Evolutionary conservation across 2,329 filamentous ascomycete genomes (phyloP), one percentile per base, ranked within the genome.

Genomic region (Fusarium sp.): DNA sequence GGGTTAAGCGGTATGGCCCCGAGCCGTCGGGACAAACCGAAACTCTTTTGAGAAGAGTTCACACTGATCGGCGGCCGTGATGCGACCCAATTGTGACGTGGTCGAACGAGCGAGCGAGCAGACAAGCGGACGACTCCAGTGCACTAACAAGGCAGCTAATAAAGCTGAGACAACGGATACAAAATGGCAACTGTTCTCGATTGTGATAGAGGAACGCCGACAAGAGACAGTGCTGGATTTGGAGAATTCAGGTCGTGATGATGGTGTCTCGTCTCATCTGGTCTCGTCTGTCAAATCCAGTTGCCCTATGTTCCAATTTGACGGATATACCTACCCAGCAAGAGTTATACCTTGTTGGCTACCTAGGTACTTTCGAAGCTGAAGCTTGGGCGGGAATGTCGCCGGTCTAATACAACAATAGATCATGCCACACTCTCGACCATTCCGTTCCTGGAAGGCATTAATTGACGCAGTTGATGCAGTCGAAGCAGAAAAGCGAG

Each of bases 81-180:
- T 76, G 74, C 67, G 69, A 67, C 74, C 63, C 51, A 67, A 58
- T 57, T 54, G 73, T 77, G 76, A 77, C 69, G 76, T 77, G 76
- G 73, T 76, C 76, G 49, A 76, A 69, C 66, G 60, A 76, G 63
- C 46, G 59, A 71, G 63, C 46, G 60, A 71, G 60, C n/a, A n/a
- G 23, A 21, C 19, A 46, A 46, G 44, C 14, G 19, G 44, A n/a
- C 23, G n/a, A 63, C 33, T 39, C 42, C 18, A 37, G 23, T 23
- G 41, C 23, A 35, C 31, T 35, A 51, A 46, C 25, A 29, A 35
- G n/a, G 48, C n/a, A 69, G 64, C 56, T 41, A 64, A 69, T 38
- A 63, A 64, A 44, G 21, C 35, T 37, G 51, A 63, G 60, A 71
- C 56, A 65, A 49, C 63, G 45, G 21, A 31, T 33, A 27, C 64